Evolutionary conservation across 352 stramenopile genomes (phyloP), one percentile per base, ranked within the genome.

Genomic region (Peronosclerospora sorghi): DNA sequence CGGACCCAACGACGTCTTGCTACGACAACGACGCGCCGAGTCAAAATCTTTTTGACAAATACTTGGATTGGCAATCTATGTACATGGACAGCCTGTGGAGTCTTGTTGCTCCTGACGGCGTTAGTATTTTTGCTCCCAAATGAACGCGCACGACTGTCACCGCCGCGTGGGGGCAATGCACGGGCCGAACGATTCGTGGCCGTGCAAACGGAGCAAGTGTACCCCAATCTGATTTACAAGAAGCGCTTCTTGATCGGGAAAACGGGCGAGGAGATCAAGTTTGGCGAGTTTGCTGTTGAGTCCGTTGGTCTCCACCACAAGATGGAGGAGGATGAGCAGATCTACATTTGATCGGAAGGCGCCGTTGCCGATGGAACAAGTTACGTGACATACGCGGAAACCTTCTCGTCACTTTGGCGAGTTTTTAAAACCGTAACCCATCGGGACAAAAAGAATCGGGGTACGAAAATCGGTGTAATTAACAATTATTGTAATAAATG

Each of bases 191-290:
- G 70, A 18, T 85, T 83, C 39, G 55, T 85, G 27, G 59, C 64
- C 37, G 70, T 85, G 17, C 73, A 83, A 23, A 85, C 73, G 1
- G 73, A 85, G 43, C 67, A 85, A 32, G 35, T 83, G 41, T 85
- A 85, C 35, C 73, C 73, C 23, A 85, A 85, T 41, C 45, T 85
- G 15, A 71, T 85, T 37, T 82, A 85, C 61, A 85, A 83, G 60
- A 85, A 85, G 51, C 73, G 73, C 41, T 79, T 85, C 32, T 45
- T 73, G 18, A 79, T 85, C 45, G 73, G 68, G 36, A 81, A 83
- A 41, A 80, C 68, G 21, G 70, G 69, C 21, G 70, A 85, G 28
- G 59, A 75, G 53, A 70, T 86, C 36, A 83, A 83, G 48, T 78
- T 86, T 39, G 65, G 64, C 44, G 70, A 86, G 57, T 86, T 83